phyloP scores from a whole-genome alignment of 1,284 basidiomycete species.

The Testicularia cyperi region DNA sequence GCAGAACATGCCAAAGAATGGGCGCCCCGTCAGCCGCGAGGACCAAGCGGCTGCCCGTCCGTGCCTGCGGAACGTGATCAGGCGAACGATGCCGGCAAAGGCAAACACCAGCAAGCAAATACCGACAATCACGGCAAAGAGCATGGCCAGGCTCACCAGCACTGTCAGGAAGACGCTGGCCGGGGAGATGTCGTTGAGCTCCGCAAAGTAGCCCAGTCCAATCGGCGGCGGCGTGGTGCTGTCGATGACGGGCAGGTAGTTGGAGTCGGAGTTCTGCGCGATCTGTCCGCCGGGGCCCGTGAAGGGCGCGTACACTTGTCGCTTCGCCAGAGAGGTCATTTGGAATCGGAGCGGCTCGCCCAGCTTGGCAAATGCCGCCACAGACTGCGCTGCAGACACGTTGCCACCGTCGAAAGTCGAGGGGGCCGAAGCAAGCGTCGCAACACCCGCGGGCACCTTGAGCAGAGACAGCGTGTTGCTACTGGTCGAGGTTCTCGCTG shows the following conservation, averaged over 20 bases:
- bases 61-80: constrained; percentile 4
- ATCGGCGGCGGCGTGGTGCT: constrained; percentile 20
- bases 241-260: constrained; percentile 38
- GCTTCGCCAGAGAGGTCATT: constrained; percentile 26
- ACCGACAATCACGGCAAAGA: constrained; percentile 38
- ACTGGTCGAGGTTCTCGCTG: constrained; percentile 8
- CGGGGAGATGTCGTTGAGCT: constrained; percentile 49
- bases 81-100: constrained; percentile 25
- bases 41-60: constrained; percentile 23
- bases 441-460: constrained; percentile 5
- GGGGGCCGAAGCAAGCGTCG: no score
- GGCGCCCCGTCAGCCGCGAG: constrained; percentile 6
- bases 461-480: constrained; percentile 10
- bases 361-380: not conserved
- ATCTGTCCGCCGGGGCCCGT: constrained; percentile 53
- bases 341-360: constrained; percentile 16
- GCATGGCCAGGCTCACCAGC: constrained; percentile 46
- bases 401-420: no score
- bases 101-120: constrained; percentile 23
- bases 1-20: constrained; percentile 33
- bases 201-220: constrained; percentile 46
- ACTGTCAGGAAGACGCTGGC: constrained; percentile 53
- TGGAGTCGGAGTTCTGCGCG: constrained; percentile 6
- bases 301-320: constrained; percentile 53
- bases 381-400: no score